phyloP scores from a whole-genome alignment of 805 yeast genomes.

The Candida manassasensis region DNA sequence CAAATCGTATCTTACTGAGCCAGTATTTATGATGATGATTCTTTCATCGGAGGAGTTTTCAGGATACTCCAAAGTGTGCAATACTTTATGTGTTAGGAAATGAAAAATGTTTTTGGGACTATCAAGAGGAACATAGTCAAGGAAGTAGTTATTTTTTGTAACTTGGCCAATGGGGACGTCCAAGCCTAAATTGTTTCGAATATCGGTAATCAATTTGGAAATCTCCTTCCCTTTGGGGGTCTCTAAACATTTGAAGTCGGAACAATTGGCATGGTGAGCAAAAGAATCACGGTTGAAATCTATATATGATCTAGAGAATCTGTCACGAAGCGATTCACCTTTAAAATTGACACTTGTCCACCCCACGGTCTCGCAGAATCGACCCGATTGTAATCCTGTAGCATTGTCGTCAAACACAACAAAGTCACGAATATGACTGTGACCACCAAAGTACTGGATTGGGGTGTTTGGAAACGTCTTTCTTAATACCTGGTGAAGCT shows the following conservation, averaged over 20 bases:
- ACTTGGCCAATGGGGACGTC: constrained; percentile 60
- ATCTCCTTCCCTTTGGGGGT: constrained; percentile 53
- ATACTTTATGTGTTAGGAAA: constrained; percentile 52
- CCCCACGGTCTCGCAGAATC: constrained; percentile 93
- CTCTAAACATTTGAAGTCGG: constrained; percentile 33
- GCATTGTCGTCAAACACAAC: constrained; percentile 59
- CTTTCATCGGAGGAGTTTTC: constrained; percentile 16
- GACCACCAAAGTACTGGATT: constrained; percentile 92
- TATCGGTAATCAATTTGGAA: constrained; percentile 37
- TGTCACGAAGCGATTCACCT: constrained; percentile 11
- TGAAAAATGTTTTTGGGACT: constrained; percentile 50
- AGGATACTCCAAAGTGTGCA: constrained; percentile 41
- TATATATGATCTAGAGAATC: constrained; percentile 61
- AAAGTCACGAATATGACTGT: constrained; percentile 87
- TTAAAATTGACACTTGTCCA: constrained; percentile 58
- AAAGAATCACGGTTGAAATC: constrained; percentile 79
- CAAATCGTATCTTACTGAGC: constrained; percentile 82
- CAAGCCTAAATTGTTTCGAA: constrained; percentile 48
- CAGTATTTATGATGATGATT: constrained; percentile 73
- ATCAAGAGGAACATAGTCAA: constrained; percentile 58
- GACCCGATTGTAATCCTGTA: constrained; percentile 85
- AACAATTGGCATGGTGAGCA: constrained; percentile 46
- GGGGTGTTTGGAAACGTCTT: constrained; percentile 52
- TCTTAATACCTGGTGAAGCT: constrained; percentile 50
- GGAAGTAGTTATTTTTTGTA: constrained; percentile 53